phyloP scores from a whole-genome alignment of 2,329 filamentous ascomycete genomes.

The Fusarium poae region DNA sequence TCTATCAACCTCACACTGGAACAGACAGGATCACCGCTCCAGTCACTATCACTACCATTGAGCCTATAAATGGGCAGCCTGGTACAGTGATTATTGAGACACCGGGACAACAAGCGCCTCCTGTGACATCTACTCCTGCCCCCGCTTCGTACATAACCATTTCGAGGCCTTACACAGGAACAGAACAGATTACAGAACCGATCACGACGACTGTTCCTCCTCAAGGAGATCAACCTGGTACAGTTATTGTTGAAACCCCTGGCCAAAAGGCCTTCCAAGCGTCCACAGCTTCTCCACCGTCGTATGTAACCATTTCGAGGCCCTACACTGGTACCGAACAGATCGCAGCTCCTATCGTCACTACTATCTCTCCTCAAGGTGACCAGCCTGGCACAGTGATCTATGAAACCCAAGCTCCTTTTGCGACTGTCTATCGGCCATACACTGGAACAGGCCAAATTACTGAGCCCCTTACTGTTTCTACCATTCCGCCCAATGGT shows the following conservation, averaged over 20 bases:
- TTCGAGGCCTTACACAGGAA: slow-evolving; percentile 27
- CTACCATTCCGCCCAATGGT: slow-evolving; percentile 21
- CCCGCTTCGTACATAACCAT: slow-evolving; percentile 27
- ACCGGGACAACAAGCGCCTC: slow-evolving; percentile 28
- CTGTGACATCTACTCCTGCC: slow-evolving; percentile 19
- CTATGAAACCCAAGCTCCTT: slow-evolving; percentile 26
- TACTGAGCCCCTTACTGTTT: slow-evolving; percentile 28
- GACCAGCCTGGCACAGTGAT: slow-evolving; percentile 31
- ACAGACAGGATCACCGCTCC: slow-evolving; percentile 22
- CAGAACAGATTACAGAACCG: slow-evolving; percentile 10
- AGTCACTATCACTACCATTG: slow-evolving; percentile 30
- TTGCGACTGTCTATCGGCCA: slow-evolving; percentile 13
- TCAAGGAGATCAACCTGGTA: slow-evolving; percentile 29
- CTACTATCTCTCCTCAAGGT: slow-evolving; percentile 20
- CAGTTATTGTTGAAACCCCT: slow-evolving; percentile 29
- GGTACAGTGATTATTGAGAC: slow-evolving; percentile 40
- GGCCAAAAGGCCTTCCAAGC: background rate
- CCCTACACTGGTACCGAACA: slow-evolving; percentile 17
- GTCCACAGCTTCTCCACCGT: slow-evolving; percentile 1
- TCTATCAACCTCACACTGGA: slow-evolving; percentile 29
- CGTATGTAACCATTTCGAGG: slow-evolving; percentile 27
- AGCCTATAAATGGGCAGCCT: slow-evolving; percentile 20
- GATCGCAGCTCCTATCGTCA: slow-evolving; percentile 13
- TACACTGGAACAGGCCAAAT: slow-evolving; percentile 24
- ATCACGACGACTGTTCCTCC: slow-evolving; percentile 25